Conservation (phyloP, 805 yeast genomes). For the Sugiyamaella valdiviana region DNA sequence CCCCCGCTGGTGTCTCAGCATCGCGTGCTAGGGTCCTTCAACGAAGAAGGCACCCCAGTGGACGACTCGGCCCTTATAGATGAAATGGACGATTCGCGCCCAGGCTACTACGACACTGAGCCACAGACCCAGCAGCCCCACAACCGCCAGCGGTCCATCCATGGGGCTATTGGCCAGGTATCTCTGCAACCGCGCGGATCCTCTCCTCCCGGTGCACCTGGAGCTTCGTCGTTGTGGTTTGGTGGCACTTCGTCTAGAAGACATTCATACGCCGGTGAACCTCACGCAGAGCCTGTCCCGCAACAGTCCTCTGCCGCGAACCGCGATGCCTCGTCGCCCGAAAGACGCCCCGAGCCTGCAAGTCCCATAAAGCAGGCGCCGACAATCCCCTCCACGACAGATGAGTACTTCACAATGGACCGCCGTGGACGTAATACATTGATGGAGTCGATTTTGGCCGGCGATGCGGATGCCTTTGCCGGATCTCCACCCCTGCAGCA, state of each 20-base stretch:
- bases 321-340: neutral
- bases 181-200: conserved; percentile 3
- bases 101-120: neutral
- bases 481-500: conserved; percentile 3
- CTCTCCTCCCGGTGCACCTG: neutral
- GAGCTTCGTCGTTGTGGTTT: neutral
- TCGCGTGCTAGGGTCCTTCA: conserved; percentile 12
- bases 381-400: conserved; percentile 3
- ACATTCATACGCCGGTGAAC: conserved; percentile 23
- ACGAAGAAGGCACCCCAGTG: conserved; percentile 11
- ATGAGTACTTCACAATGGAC: conserved; percentile 17
- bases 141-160: conserved; percentile 1
- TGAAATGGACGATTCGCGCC: neutral
- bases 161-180: conserved; percentile 8
- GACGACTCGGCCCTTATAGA: conserved; percentile 1
- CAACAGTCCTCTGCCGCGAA: conserved; percentile 3
- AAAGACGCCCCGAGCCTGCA: conserved; percentile 7
- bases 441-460: conserved; percentile 7
- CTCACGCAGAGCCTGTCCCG: neutral
- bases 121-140: neutral
- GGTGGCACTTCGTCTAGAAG: conserved; percentile 22
- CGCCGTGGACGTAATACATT: conserved; percentile 16
- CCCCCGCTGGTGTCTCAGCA: neutral
- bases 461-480: neutral
- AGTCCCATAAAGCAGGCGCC: neutral